A percentile compares a stretch with the other conserved stretches of the same genome.
These are phyloP conservation scores for Karstenula rhodostoma DNA, from an alignment of 2,329 filamentous ascomycete species.

Conservation along the genomic window DNA sequence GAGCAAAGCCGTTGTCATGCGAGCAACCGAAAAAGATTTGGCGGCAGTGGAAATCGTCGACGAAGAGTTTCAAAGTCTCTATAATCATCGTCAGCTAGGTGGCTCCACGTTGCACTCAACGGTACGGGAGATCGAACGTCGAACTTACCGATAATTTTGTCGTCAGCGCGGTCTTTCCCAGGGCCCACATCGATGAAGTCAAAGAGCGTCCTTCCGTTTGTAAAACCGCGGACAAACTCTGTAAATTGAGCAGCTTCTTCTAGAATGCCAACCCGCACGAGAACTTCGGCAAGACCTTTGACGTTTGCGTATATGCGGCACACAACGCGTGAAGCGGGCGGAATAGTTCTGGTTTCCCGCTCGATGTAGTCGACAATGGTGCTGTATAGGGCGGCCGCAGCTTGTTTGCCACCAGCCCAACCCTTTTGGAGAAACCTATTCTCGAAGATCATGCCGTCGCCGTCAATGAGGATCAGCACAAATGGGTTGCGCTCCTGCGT, in stretches of 20 bases:
- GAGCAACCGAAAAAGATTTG: slow-evolving; percentile 68
- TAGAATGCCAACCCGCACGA: slow-evolving; percentile 56
- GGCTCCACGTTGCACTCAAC: not conserved
- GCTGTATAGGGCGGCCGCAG: slow-evolving; percentile 59
- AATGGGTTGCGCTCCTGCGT: slow-evolving; percentile 61
- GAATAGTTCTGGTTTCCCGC: slow-evolving; percentile 45
- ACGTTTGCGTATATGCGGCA: slow-evolving; percentile 64
- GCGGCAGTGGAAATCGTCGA: slow-evolving; percentile 67
- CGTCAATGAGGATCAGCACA: slow-evolving; percentile 63
- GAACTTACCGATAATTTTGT: slow-evolving; percentile 58
- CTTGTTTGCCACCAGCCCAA: slow-evolving; percentile 61
- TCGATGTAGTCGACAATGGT: slow-evolving; percentile 55
- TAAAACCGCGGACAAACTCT: slow-evolving; percentile 65
- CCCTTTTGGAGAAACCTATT: slow-evolving; percentile 60
- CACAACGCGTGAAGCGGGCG: slow-evolving; percentile 56
- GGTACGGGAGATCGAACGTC: not conserved
- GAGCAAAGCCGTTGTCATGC: slow-evolving; percentile 63
- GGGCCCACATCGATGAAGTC: slow-evolving; percentile 57
- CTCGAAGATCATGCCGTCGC: slow-evolving; percentile 64
- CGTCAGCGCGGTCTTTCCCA: slow-evolving; percentile 57
- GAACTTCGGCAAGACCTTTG: slow-evolving; percentile 58
- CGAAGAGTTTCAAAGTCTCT: slow-evolving; percentile 64
- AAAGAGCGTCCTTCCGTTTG: slow-evolving; percentile 56
- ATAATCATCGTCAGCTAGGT: slow-evolving; percentile 1
- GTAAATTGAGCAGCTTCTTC: slow-evolving; percentile 54